phyloP scores from a whole-genome alignment of 169 alveolate species.

The Plasmodium inui region DNA sequence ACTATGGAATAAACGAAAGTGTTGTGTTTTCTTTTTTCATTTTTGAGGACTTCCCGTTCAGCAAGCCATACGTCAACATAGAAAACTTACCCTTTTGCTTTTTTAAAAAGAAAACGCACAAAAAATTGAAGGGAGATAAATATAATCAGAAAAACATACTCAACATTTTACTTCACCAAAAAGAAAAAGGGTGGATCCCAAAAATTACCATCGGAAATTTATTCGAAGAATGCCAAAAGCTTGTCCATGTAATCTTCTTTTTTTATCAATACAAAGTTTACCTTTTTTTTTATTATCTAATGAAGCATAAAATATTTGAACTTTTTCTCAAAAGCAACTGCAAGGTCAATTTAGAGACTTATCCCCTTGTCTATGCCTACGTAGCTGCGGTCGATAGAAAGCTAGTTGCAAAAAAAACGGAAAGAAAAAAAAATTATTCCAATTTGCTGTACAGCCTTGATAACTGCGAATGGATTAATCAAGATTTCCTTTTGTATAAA shows the following conservation, averaged over 20 bases:
- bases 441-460: slow-evolving; percentile 42
- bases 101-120: slow-evolving; percentile 23
- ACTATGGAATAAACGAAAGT: slow-evolving; percentile 55
- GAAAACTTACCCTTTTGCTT: slow-evolving; percentile 45
- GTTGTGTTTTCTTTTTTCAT: slow-evolving; percentile 48
- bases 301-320: slow-evolving; percentile 58
- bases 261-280: slow-evolving; percentile 71
- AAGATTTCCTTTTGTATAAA: slow-evolving; percentile 50
- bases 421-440: slow-evolving; percentile 45
- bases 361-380: slow-evolving; percentile 25
- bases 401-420: slow-evolving; percentile 13
- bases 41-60: slow-evolving; percentile 67
- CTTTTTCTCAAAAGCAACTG: slow-evolving; percentile 20
- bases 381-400: slow-evolving; percentile 22
- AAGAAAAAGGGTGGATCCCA: slow-evolving; percentile 38
- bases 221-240: slow-evolving; percentile 57
- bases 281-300: slow-evolving; percentile 45
- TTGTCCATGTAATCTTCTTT: slow-evolving; percentile 43
- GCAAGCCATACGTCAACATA: slow-evolving; percentile 35
- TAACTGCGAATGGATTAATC: slow-evolving; percentile 63
- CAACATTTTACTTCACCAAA: slow-evolving; percentile 11
- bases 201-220: slow-evolving; percentile 52
- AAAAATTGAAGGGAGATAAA: slow-evolving; percentile 49
- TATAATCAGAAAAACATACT: slow-evolving; percentile 62
- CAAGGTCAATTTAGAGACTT: background rate